Evolutionary conservation across 2,329 filamentous ascomycete genomes (phyloP).

Genomic region (Epichloe elymi): DNA sequence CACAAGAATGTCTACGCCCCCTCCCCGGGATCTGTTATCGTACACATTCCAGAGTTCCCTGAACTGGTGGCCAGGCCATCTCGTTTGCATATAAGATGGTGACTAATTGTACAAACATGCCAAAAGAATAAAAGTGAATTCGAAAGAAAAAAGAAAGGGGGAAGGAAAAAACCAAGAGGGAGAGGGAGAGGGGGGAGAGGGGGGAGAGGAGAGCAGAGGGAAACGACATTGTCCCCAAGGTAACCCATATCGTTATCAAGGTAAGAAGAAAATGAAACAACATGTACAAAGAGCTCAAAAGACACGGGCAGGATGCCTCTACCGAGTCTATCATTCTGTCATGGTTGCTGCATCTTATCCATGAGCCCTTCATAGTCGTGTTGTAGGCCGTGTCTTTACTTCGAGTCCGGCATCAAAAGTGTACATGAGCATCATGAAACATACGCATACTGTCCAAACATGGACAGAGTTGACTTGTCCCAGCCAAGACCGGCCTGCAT

Average conservation of each 20-base stretch:
- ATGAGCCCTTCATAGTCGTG: background rate
- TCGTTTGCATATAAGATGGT: background rate
- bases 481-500: background rate
- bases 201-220: background rate
- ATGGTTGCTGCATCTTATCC: background rate
- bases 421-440: background rate
- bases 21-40: background rate
- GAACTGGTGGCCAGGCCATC: background rate
- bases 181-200: background rate
- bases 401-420: background rate
- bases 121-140: background rate
- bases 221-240: too few species aligned
- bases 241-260: background rate
- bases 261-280: background rate
- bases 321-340: background rate
- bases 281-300: background rate
- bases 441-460: background rate
- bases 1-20: background rate
- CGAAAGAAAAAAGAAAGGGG: background rate
- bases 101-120: slow-evolving; percentile 4
- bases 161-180: background rate
- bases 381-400: background rate
- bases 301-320: background rate
- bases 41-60: background rate
- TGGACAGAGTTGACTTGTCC: background rate